Evolutionary conservation across 139 green algal genomes (phyloP), one percentile per base, ranked within the genome.

Genomic region (Monoraphidium neglectum): DNA sequence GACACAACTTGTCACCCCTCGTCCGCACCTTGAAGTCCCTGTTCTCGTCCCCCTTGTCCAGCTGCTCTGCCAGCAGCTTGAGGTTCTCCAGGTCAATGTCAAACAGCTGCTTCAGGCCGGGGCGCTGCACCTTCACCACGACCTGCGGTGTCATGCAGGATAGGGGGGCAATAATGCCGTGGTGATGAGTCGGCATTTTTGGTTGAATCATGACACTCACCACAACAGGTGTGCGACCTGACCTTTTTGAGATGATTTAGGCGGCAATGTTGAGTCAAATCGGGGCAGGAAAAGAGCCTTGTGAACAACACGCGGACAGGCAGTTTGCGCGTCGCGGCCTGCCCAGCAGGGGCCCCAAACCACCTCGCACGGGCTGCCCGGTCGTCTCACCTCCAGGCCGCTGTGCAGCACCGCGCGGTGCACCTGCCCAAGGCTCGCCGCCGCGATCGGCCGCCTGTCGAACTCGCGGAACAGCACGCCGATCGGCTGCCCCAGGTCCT

Each of bases 111-210:
- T 91, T 88, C 47, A 96, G 87, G 0, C 90, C 93, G 0, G 96
- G 96, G 24, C 96, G 92, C 89, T 99, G 96, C 67, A 99, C 93
- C 84, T 99, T 99, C 18, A 99, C 92, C 72, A 98, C 95, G n/a
- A n/a, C n/a, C n/a, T n/a, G n/a, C n/a, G n/a, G n/a, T n/a, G n/a
- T n/a, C 62, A 98, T n/a, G n/a, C n/a, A n/a, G n/a, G n/a, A n/a
- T n/a, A n/a, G n/a, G n/a, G n/a, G n/a, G n/a, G n/a, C n/a, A n/a
- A n/a, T n/a, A n/a, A n/a, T n/a, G n/a, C n/a, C n/a, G n/a, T n/a
- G n/a, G n/a, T n/a, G n/a, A n/a, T n/a, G n/a, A n/a, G n/a, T n/a
- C n/a, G n/a, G n/a, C n/a, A n/a, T n/a, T n/a, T n/a, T n/a, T n/a
- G n/a, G n/a, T n/a, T n/a, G n/a, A n/a, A n/a, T n/a, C n/a, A n/a